Percentiles rank a stretch among this genome's conserved stretches.
These are phyloP conservation scores for Naganishia liquefaciens DNA, from an alignment of 1,284 basidiomycete genomes.

Conservation along the genomic window DNA sequence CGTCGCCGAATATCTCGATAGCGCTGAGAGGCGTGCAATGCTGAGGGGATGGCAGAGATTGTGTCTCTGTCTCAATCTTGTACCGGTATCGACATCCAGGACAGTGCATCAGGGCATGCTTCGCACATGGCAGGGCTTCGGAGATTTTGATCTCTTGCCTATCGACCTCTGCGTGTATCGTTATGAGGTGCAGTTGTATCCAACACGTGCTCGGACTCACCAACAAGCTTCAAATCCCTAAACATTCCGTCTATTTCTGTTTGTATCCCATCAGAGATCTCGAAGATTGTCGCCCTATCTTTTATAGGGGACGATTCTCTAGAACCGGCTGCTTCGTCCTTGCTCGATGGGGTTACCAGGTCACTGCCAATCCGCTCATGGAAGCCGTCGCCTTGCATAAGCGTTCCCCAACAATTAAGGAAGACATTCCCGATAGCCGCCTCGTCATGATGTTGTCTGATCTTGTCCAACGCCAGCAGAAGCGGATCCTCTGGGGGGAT, in stretches of 20 bases:
- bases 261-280: conserved; percentile 16
- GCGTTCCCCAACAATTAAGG: conserved; percentile 14
- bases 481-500: conserved; percentile 18
- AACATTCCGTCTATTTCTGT: conserved; percentile 1
- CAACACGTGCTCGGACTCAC: background rate
- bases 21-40: conserved; percentile 15
- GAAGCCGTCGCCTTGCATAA: background rate
- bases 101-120: background rate
- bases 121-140: conserved; percentile 1
- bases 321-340: background rate
- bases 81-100: conserved; percentile 9
- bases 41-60: background rate
- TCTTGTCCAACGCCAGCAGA: background rate
- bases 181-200: background rate
- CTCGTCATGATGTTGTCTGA: conserved; percentile 10
- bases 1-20: conserved; percentile 14
- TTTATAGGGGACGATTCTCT: background rate
- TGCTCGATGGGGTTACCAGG: too few species aligned
- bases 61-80: background rate
- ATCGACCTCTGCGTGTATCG: background rate
- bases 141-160: conserved; percentile 3
- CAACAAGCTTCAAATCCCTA: background rate
- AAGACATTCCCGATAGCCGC: background rate
- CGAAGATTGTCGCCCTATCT: conserved; percentile 10
- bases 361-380: background rate